Evolutionary conservation across 441 rosid genomes (phyloP), one percentile per base, ranked within the genome.

Genomic region (Gossypium davidsonii): DNA sequence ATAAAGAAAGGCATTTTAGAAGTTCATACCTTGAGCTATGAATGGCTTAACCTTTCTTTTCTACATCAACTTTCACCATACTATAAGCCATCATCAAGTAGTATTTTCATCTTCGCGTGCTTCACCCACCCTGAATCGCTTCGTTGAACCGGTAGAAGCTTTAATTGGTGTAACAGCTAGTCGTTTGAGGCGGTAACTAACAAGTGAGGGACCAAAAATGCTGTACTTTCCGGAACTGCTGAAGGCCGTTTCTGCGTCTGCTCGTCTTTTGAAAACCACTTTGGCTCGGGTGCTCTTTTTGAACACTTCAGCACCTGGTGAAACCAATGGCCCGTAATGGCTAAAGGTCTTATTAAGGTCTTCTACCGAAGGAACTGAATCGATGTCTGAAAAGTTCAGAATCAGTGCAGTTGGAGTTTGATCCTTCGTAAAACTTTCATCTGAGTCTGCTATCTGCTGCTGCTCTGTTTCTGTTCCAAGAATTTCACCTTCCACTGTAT

Each of bases 171-270:
- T 42, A 11, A 80, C 71, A 63, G 74, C 68, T 75, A 80, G 74
- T 15, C 82, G 84, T 79, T 86, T 85, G 81, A 87, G 98, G 57
- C 85, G 78, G 82, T 91, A 93, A 75, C 93, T 87, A 51, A 86
- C 82, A 56, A 87, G 92, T 21, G 93, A 85, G 26, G 94, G 94
- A 23, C 97, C 95, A 6, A 90, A 90, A 59, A 85, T 83, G 77
- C 86, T 82, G 80, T 85, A 85, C 79, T 90, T 91, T 31, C 91
- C 92, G 0, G 92, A 85, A 69, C 90, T 87, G 82, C 91, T 87
- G 81, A 88, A 88, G 58, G 98, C 94, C 0, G 82, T 64, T 84
- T 93, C 83, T 62, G 94, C 95, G 71, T 93, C 90, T 28, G 73
- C 87, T 0, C 83, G 72, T 66, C 73, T 88, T 75, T 70, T 67